Evolutionary conservation across 352 stramenopile genomes (phyloP), one percentile per base, ranked within the genome.

Genomic region (Globisporangium irregulare): DNA sequence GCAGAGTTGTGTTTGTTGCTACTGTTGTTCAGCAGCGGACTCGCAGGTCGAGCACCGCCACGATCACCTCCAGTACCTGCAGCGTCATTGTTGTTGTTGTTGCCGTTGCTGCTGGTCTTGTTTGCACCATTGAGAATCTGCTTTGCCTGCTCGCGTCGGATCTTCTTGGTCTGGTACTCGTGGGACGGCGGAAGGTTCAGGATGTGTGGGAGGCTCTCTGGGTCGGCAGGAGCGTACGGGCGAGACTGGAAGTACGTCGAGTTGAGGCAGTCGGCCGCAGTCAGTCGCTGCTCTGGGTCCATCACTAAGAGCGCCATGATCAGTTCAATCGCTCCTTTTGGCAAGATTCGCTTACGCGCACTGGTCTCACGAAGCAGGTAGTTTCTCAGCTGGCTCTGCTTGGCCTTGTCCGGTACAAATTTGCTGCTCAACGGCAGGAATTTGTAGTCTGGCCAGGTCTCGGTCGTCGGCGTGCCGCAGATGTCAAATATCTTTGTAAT

Each of bases 261-360:
- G 58, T 96, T 90, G 43, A 99, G 73, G 24, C 95, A 97, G 54
- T 97, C 88, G 1, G 93, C 78, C 0, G 96, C 95, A 0, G 95
- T 98, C 58, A 99, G 82, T 4, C 97, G 83, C 67, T 96, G 85
- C 46, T 97, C 88, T 3, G 97, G 97, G 76, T 99, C 96, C 67
- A 99, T 95, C 56, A 97, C 90, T 8, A 99, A 81, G 74, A 99
- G 89, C 64, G 93, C 89, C 59, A 93, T 86, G 41, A 99, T 90
- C 56, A 99, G 76, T 64, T 99, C 95, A 15, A 98, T 73, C 24
- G 89, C 84, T 32, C 87, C 87, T 60, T 93, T 92, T 0, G 89
- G 87, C 18, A 93, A 67, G 56, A 94, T 93, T n/a, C 83, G 79
- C 65, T 94, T 93, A 3, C 86, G 77, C 1, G 82, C 75, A 29